phyloP scores from a whole-genome alignment of 495 filamentous ascomycete genomes.

The Penicillium longicatenatum region DNA sequence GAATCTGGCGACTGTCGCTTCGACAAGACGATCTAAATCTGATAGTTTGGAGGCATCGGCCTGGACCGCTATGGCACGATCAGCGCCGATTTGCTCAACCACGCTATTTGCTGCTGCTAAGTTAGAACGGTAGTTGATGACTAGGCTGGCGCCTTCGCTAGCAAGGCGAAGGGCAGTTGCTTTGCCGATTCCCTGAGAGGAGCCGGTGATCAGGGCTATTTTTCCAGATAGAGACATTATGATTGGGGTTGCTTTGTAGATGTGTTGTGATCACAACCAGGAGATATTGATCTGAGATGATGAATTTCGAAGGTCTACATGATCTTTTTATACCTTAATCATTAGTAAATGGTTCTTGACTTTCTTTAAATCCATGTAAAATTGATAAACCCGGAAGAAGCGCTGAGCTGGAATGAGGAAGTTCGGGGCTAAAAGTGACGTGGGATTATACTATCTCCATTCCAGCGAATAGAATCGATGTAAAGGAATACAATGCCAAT shows the following conservation, averaged over 20 bases:
- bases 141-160: slow-evolving; percentile 60
- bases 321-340: neutral
- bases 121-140: slow-evolving; percentile 64
- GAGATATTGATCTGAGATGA: neutral
- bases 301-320: neutral
- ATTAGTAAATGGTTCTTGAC: too few species aligned
- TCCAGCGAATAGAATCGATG: neutral
- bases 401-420: neutral
- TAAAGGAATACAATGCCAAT: neutral
- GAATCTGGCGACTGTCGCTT: slow-evolving; percentile 46
- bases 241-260: neutral
- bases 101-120: slow-evolving; percentile 54
- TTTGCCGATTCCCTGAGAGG: slow-evolving; percentile 67
- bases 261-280: neutral
- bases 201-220: slow-evolving; percentile 54
- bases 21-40: slow-evolving; percentile 45
- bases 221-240: slow-evolving; percentile 11
- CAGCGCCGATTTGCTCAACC: slow-evolving; percentile 53
- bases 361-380: neutral
- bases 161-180: slow-evolving; percentile 58
- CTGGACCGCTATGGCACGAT: slow-evolving; percentile 57
- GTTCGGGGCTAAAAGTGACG: neutral
- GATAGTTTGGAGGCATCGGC: slow-evolving; percentile 44
- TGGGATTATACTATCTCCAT: neutral
- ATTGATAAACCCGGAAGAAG: neutral